Evolutionary conservation across 441 rosid species (phyloP).

Genomic region (Eruca vesicaria): DNA sequence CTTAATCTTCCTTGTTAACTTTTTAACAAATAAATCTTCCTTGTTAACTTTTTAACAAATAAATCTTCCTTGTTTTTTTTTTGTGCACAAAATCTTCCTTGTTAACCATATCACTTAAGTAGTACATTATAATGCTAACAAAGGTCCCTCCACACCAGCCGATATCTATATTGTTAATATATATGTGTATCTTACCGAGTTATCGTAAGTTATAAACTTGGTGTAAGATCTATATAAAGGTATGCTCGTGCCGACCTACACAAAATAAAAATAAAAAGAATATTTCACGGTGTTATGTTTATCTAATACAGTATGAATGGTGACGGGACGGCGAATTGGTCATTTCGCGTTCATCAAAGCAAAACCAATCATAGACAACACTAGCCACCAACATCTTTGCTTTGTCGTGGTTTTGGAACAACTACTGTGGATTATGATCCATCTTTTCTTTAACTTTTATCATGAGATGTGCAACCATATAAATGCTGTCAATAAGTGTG

Average conservation of each 20-base stretch:
- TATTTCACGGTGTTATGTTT: conserved; percentile 19
- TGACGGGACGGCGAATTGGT: conserved; percentile 14
- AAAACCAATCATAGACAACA: conserved; percentile 20
- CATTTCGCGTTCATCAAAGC: conserved; percentile 2
- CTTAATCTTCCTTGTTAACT: background rate
- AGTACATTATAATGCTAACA: background rate
- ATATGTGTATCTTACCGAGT: background rate
- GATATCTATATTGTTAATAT: background rate
- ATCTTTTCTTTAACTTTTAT: background rate
- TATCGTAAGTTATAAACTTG: background rate
- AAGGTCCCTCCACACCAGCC: background rate
- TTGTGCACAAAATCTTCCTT: background rate
- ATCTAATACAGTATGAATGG: background rate
- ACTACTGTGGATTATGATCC: background rate
- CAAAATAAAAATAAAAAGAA: background rate
- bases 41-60: no score
- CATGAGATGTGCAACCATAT: background rate
- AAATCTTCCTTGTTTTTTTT: no score
- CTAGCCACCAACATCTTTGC: conserved; percentile 10
- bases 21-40: no score
- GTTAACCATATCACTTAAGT: background rate
- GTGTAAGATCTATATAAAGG: background rate
- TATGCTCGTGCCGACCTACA: conserved; percentile 30
- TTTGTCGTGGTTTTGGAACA: conserved; percentile 11
- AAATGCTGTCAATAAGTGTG: background rate